Conservation (phyloP, 2,329 filamentous ascomycete genomes). For the Penicillium sp. region DNA sequence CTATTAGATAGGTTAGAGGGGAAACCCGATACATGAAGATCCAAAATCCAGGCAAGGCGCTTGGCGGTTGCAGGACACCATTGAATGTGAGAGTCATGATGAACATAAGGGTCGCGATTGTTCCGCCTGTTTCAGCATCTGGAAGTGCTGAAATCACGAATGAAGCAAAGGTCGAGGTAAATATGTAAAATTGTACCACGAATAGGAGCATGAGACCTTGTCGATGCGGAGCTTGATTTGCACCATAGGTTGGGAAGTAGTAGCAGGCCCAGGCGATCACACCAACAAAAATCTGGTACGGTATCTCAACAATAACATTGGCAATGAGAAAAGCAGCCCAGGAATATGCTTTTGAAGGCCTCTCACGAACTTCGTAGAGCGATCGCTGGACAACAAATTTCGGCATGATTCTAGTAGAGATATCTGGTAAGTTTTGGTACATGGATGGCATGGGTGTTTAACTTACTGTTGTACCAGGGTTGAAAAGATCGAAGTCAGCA, state of each 20-base stretch:
- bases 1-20: slow-evolving; percentile 81
- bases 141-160: slow-evolving; percentile 78
- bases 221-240: slow-evolving; percentile 67
- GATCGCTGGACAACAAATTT: slow-evolving; percentile 82
- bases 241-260: slow-evolving; percentile 77
- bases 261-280: slow-evolving; percentile 78
- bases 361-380: slow-evolving; percentile 82
- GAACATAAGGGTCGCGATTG: slow-evolving; percentile 76
- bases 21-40: slow-evolving; percentile 83
- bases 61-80: slow-evolving; percentile 68
- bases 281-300: slow-evolving; percentile 77
- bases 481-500: slow-evolving; percentile 65
- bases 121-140: slow-evolving; percentile 73
- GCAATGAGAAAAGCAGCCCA: slow-evolving; percentile 86
- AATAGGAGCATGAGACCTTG: slow-evolving; percentile 80
- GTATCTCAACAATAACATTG: slow-evolving; percentile 82
- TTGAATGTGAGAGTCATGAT: slow-evolving; percentile 75
- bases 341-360: slow-evolving; percentile 80
- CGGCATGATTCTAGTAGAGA: slow-evolving; percentile 62
- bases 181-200: slow-evolving; percentile 74
- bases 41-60: slow-evolving; percentile 73
- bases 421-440: background rate
- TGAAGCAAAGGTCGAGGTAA: slow-evolving; percentile 79
- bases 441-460: slow-evolving; percentile 49
- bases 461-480: slow-evolving; percentile 57